These are phyloP conservation scores for Pseudogymnoascus verrucosus DNA, from an alignment of 2,329 filamentous ascomycete genomes.

Conservation along the genomic window DNA sequence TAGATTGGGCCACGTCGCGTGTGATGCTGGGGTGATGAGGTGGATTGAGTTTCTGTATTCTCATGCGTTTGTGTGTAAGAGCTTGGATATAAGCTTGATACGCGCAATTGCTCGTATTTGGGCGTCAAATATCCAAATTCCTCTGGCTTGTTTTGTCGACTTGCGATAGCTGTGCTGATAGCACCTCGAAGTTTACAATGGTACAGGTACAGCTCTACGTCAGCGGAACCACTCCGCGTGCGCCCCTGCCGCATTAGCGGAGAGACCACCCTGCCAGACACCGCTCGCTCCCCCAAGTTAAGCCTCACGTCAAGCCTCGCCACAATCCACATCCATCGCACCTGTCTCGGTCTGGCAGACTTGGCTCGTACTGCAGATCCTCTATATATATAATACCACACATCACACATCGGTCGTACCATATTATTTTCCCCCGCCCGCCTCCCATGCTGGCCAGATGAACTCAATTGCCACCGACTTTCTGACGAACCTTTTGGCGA, in stretches of 20 bases:
- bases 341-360: constrained; percentile 4
- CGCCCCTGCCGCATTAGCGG: constrained; percentile 5
- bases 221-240: constrained; percentile 2
- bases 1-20: background rate
- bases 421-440: background rate
- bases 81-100: background rate
- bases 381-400: background rate
- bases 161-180: background rate
- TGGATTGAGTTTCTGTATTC: background rate
- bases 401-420: background rate
- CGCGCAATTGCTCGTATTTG: background rate
- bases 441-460: background rate
- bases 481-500: constrained; percentile 2
- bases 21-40: background rate
- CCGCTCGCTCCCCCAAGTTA: background rate
- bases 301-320: background rate
- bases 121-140: background rate
- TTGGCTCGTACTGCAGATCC: background rate
- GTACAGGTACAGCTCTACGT: background rate
- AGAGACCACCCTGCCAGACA: constrained; percentile 6
- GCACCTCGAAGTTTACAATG: background rate
- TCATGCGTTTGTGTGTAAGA: background rate
- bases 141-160: background rate
- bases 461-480: constrained; percentile 3
- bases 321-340: background rate